A percentile compares a stretch with the other conserved stretches of the same genome.
Conservation (phyloP, 202 grass and related monocot genomes). For the Zizania palustris region DNA sequence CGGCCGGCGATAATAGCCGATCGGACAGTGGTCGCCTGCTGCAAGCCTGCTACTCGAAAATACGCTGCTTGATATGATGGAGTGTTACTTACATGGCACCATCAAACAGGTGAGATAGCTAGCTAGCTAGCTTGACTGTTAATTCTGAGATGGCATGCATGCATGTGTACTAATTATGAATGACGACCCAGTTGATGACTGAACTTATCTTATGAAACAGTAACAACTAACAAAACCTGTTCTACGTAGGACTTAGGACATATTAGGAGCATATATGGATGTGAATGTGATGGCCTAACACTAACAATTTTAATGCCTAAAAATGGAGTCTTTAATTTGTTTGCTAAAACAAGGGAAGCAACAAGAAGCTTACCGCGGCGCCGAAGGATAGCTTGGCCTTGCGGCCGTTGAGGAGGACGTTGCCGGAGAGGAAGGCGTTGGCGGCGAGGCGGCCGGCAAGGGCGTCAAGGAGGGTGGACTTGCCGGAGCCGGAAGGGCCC, state of each 20-base stretch:
- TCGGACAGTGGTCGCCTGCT: background rate
- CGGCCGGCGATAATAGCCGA: background rate
- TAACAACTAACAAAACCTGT: background rate
- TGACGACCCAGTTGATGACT: background rate
- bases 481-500: conserved; percentile 93
- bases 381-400: conserved; percentile 94
- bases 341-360: background rate
- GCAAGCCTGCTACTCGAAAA: background rate
- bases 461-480: conserved; percentile 91
- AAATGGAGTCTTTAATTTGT: background rate
- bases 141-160: conserved; percentile 25
- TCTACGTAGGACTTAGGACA: background rate
- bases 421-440: conserved; percentile 83
- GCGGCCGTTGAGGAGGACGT: conserved; percentile 81
- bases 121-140: background rate
- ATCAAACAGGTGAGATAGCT: background rate
- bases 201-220: conserved; percentile 6
- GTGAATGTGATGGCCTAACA: background rate
- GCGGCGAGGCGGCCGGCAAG: conserved; percentile 77
- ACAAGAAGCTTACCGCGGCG: conserved; percentile 61
- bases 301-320: conserved; percentile 4
- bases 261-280: background rate
- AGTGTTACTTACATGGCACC: background rate
- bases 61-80: conserved; percentile 3
- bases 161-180: background rate